These are phyloP conservation scores for Hysterium pulicare DNA, from an alignment of 2,329 filamentous ascomycete genomes.

Conservation along the genomic window DNA sequence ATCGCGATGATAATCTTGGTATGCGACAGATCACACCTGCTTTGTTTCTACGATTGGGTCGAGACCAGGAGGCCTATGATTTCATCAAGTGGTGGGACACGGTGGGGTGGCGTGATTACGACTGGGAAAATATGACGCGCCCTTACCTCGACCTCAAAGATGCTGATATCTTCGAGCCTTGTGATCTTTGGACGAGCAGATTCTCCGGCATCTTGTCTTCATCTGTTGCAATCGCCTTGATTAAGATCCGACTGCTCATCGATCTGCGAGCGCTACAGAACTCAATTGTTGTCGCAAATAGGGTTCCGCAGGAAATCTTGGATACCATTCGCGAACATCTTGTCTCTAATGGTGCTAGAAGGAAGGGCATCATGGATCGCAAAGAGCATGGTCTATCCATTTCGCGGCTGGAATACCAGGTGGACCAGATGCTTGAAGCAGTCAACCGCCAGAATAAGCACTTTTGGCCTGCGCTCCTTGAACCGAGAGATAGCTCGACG, in stretches of 20 bases:
- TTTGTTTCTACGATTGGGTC: conserved; percentile 45
- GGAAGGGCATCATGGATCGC: conserved; percentile 13
- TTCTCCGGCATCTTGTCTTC: conserved; percentile 13
- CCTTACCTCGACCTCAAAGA: conserved; percentile 38
- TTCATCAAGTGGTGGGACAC: conserved; percentile 47
- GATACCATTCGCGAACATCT: conserved; percentile 19
- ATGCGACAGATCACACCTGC: conserved; percentile 41
- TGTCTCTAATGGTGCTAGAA: conserved; percentile 16
- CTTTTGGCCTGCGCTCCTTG: conserved; percentile 11
- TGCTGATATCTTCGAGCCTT: conserved; percentile 43
- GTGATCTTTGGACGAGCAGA: conserved; percentile 7
- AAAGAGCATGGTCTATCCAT: conserved; percentile 12
- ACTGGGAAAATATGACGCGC: conserved; percentile 32
- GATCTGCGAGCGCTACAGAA: conserved; percentile 28
- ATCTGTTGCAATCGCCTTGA: conserved; percentile 24
- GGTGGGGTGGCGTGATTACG: conserved; percentile 24
- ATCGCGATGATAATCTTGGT: conserved; percentile 46
- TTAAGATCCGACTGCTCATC: conserved; percentile 38
- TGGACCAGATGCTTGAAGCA: conserved; percentile 9
- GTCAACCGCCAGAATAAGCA: conserved; percentile 7
- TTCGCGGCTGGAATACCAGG: conserved; percentile 18
- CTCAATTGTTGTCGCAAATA: conserved; percentile 10
- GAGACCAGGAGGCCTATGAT: conserved; percentile 52
- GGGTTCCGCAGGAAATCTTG: conserved; percentile 26
- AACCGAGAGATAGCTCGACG: conserved; percentile 1